Evolutionary conservation across 768 basidiomycete species (phyloP), one percentile per base, ranked within the genome.

Genomic region (Tulasnella sp.): DNA sequence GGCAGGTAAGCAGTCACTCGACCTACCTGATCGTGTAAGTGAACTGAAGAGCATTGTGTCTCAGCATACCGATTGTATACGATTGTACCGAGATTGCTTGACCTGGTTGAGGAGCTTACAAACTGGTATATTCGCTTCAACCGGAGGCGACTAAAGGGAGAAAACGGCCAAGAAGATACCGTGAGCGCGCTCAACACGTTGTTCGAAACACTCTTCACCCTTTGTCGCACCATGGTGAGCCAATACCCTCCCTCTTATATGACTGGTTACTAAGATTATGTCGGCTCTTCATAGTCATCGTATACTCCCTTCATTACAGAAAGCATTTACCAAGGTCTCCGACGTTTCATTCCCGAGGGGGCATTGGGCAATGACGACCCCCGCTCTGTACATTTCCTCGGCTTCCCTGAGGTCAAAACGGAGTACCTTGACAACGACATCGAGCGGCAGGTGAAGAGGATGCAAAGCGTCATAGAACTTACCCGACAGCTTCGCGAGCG

Each of bases 121-220:
- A 99, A 99, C 84, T 98, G 97, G 96, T 99, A 99, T 86, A 99
- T 99, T 84, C 95, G 98, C 73, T 99, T 99, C 88, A 99, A 99
- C 86, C 92, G 98, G 68, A 93, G 92, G 82, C 90, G 98, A 21
- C 87, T 99, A 80, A 99, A 99, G 88, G 98, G 98, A 71, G 94
- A 97, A 85, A 93, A 95, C 83, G 94, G 97, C 2, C 88, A 89
- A 78, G 94, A 95, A 81, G 97, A 99, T 83, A 96, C 96, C 10
- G 84, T 91, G 21, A 86, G 92, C 27, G 98, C 97, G 24, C 87
- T 99, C 84, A 98, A 99, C 84, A 98, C 98, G 34, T 87, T 99
- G 58, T 98, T 98, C 84, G 98, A 99, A 86, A 91, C 97, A 0
- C 86, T 99, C 40, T 93, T 97, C 85, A 99, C 97, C 0, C 88